Conservation (phyloP, 73 alveolate genomes). For the Paramecium biaurelia region DNA sequence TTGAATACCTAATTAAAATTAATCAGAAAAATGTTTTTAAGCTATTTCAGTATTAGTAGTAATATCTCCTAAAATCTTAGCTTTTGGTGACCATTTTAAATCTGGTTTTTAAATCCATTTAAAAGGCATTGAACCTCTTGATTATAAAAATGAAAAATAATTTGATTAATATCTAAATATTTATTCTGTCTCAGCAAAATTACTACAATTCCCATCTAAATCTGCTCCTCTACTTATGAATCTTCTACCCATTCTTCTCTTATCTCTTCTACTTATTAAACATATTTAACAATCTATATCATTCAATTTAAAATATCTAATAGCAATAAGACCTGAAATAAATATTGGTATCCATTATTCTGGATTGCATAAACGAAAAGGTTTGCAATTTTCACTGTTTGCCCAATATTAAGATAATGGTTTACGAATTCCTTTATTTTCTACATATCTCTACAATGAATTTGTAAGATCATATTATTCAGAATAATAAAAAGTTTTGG, state of each 20-base stretch:
- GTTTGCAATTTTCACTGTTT: constrained; percentile 6
- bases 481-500: constrained; percentile 62
- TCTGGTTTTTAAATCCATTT: constrained; percentile 59
- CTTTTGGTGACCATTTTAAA: constrained; percentile 63
- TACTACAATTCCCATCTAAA: constrained; percentile 86
- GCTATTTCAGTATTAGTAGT: constrained; percentile 41
- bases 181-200: constrained; percentile 93
- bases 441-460: constrained; percentile 49
- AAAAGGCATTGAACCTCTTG: constrained; percentile 67
- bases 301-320: constrained; percentile 22
- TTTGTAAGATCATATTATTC: constrained; percentile 62
- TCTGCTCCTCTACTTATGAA: constrained; percentile 93
- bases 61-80: constrained; percentile 25
- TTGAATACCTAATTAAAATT: constrained; percentile 19
- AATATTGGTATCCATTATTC: constrained; percentile 61
- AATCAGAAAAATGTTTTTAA: constrained; percentile 60
- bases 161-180: constrained; percentile 45
- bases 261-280: constrained; percentile 89
- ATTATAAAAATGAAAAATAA: constrained; percentile 33
- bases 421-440: constrained; percentile 57
- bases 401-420: constrained; percentile 29
- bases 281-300: constrained; percentile 35
- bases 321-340: constrained; percentile 56
- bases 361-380: constrained; percentile 28
- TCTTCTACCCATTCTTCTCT: constrained; percentile 93